Conservation (phyloP, 129 eudicot genomes). For the Pseudognaphalium luteoalbum region DNA sequence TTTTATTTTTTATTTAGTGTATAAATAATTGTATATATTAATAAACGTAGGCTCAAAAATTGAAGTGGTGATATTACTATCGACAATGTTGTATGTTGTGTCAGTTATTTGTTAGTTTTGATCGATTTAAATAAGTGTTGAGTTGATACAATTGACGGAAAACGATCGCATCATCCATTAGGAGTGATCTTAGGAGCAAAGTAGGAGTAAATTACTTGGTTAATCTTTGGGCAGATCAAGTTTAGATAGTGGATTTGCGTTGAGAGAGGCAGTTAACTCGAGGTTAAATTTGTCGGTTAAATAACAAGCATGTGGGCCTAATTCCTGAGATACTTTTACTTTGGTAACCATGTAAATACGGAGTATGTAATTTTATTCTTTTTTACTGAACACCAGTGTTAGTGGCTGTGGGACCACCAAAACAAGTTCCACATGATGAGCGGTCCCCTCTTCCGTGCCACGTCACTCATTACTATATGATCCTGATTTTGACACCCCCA, state of each 20-base stretch:
- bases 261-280: slow-evolving; percentile 31
- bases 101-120: too few relatives aligned
- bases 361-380: slow-evolving; percentile 25
- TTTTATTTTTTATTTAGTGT: too few relatives aligned
- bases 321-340: slow-evolving; percentile 11
- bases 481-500: slow-evolving; percentile 30
- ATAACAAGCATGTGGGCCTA: slow-evolving; percentile 23
- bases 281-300: slow-evolving; percentile 40
- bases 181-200: too few relatives aligned
- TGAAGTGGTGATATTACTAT: too few relatives aligned
- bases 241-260: slow-evolving; percentile 6
- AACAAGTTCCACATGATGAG: slow-evolving; percentile 36
- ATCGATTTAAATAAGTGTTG: too few relatives aligned
- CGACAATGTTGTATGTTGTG: too few relatives aligned
- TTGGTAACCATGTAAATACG: neutral
- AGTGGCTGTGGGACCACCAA: slow-evolving; percentile 28
- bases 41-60: too few relatives aligned
- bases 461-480: slow-evolving; percentile 40
- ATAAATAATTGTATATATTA: too few relatives aligned
- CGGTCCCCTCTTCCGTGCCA: slow-evolving; percentile 33
- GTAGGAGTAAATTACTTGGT: too few relatives aligned
- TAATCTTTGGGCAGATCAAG: neutral
- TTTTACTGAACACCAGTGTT: slow-evolving; percentile 29
- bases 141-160: too few relatives aligned
- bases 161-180: too few relatives aligned